Evolutionary conservation across 495 filamentous ascomycete species (phyloP), one percentile per base, ranked within the genome.

Genomic region (Pyrenopolyporus hunteri): DNA sequence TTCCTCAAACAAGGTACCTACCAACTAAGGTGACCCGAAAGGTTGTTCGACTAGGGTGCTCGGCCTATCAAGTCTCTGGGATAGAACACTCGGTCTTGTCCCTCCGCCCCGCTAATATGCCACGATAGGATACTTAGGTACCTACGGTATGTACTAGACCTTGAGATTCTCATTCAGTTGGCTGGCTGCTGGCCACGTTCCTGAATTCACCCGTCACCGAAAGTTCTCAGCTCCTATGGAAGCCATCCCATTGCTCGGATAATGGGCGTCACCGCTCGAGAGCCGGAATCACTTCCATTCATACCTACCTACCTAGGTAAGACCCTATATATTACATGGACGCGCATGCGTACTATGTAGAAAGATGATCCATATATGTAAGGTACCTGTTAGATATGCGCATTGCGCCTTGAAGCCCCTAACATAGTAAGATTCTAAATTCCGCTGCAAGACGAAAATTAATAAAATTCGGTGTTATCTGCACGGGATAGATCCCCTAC

Each of bases 201-300:
- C 49, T 46, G 48, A 26, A 55, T 55, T 43, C 20, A 20, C 19
- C 19, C 19, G 19, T 42, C 37, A 51, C 47, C 56, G 47, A 59
- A 37, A 16, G 39, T 47, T 14, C 39, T 23, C 17, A 16, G 35
- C 10, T 31, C 16, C 16, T 17, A 25, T 43, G 52, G 59, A 63
- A 63, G 37, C 11, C 13, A 57, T 47, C 59, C 53, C 46, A 57
- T 63, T 57, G 59, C 46, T 47, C 42, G 23, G 23, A 37, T 35
- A 6, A 63, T 63, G 59, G 51, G 54, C 52, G 53, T 63, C 59
- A 63, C 45, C 52, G 45, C 52, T 32, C 7, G 25, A 45, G 25
- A 45, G 46, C 46, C 23, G 29, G 14, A 29, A 57, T 28, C 13
- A 54, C 26, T n/a, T 48, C 33, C 44, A 17, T 32, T 6, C 44